Evolutionary conservation across 305 asterid species (phyloP).

Genomic region (Fraxinus greggii): DNA sequence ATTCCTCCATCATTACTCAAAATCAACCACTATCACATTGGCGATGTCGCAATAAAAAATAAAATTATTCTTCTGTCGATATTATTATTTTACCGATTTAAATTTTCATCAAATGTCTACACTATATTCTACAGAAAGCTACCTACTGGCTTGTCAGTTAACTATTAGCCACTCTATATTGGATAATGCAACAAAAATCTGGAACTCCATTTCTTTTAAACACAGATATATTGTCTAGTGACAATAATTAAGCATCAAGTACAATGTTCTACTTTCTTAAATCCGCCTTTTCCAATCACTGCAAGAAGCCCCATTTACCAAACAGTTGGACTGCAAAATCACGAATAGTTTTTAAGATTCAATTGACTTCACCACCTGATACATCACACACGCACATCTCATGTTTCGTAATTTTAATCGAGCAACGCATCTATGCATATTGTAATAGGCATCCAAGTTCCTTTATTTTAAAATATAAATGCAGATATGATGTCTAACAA

Average conservation of each 20-base stretch:
- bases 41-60: constrained; percentile 5
- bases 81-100: neutral
- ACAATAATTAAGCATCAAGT: neutral
- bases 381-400: neutral
- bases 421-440: neutral
- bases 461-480: neutral
- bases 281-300: constrained; percentile 2
- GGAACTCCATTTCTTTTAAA: neutral
- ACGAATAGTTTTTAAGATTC: neutral
- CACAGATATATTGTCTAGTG: neutral
- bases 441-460: neutral
- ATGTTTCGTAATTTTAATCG: neutral
- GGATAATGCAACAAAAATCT: neutral
- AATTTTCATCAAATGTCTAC: neutral
- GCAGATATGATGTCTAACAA: neutral
- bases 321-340: constrained; percentile 32
- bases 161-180: constrained; percentile 9
- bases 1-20: neutral
- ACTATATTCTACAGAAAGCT: neutral
- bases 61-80: constrained; percentile 3
- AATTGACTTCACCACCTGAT: neutral
- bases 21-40: neutral
- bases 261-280: neutral
- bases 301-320: constrained; percentile 21
- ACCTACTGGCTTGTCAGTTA: neutral